Conservation (phyloP, 225 moss, liverwort and hornwort genomes). For the Physcomitrium patens region DNA sequence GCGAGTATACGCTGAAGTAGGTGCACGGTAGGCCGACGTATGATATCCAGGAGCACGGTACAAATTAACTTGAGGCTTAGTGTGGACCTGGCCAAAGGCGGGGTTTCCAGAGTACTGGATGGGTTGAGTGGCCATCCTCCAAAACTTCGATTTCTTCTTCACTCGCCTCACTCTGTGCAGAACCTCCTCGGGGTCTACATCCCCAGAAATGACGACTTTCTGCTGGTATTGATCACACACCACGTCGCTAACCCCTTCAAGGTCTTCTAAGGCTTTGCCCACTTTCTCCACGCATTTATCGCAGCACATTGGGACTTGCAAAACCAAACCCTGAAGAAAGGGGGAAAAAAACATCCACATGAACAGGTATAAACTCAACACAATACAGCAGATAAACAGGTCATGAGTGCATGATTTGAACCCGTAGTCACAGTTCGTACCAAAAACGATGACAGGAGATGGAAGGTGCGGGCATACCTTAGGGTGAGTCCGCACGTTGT, state of each 20-base stretch:
- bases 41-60: conserved; percentile 31
- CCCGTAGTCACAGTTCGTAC: neutral
- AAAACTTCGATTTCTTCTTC: conserved; percentile 46
- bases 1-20: neutral
- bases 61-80: conserved; percentile 19
- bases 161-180: conserved; percentile 47
- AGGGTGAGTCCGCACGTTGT: conserved; percentile 3
- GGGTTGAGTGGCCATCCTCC: conserved; percentile 46
- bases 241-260: conserved; percentile 42
- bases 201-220: conserved; percentile 39
- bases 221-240: conserved; percentile 41
- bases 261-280: conserved; percentile 27
- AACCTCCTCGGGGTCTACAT: conserved; percentile 49
- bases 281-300: conserved; percentile 55
- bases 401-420: too few species aligned
- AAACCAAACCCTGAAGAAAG: conserved; percentile 32
- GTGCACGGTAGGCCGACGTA: conserved; percentile 2
- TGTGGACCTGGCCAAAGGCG: neutral
- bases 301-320: conserved; percentile 63
- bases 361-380: neutral
- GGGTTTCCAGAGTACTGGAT: conserved; percentile 36
- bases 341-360: neutral
- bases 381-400: neutral
- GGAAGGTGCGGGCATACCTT: neutral
- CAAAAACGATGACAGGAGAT: too few species aligned